A percentile compares a stretch with the other conserved stretches of the same genome.
Evolutionary conservation across 164 flowering plant species (phyloP).

Genomic region (Liriodendron chinense): DNA sequence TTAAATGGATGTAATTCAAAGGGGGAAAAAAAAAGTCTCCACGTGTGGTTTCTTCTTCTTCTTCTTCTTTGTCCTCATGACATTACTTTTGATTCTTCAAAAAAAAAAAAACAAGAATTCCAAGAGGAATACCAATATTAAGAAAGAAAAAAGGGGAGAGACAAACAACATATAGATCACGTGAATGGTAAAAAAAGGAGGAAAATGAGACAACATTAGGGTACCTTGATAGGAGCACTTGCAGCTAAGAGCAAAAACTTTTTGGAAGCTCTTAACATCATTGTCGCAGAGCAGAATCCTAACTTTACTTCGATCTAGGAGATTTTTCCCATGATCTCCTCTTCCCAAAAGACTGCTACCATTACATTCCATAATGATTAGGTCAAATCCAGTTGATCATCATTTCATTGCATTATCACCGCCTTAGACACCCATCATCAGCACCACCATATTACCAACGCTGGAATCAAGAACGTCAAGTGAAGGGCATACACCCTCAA

Average conservation of each 20-base stretch:
- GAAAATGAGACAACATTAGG: neutral
- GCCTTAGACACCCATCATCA: no score
- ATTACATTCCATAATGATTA: conserved; percentile 5
- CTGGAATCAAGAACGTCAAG: no score
- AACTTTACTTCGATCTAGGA: conserved; percentile 88
- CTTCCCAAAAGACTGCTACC: conserved; percentile 1
- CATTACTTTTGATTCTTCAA: no score
- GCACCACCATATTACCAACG: no score
- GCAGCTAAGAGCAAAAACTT: conserved; percentile 70
- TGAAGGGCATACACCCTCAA: no score
- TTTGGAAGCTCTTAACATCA: conserved; percentile 58
- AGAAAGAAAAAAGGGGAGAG: neutral
- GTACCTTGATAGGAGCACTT: conserved; percentile 88
- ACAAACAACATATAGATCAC: neutral
- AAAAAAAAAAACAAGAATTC: neutral
- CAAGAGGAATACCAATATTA: neutral
- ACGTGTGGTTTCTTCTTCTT: no score
- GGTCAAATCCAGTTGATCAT: neutral
- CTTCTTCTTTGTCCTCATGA: no score
- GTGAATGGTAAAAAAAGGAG: neutral
- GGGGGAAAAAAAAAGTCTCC: no score
- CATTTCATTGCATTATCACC: neutral
- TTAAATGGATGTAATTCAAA: neutral
- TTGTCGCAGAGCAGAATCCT: conserved; percentile 87
- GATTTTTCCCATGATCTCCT: conserved; percentile 39